Conservation (phyloP, 768 basidiomycete genomes). For the Symmetrospora coprosmae region DNA sequence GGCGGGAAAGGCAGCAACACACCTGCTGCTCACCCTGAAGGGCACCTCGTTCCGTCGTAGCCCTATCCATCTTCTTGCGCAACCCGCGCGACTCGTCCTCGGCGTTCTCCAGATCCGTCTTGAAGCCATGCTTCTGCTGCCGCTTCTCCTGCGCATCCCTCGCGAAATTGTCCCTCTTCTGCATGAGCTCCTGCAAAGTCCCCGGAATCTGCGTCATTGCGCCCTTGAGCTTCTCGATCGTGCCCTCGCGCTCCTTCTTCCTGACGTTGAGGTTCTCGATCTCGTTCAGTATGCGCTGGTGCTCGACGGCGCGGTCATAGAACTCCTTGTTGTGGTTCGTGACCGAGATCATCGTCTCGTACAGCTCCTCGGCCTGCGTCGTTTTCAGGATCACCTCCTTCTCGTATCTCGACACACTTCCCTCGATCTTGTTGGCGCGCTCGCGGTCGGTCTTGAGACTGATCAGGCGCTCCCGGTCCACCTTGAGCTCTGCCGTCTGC, state of each 20-base stretch:
- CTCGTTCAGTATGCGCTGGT: conserved; percentile 21
- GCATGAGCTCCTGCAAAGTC: conserved; percentile 32
- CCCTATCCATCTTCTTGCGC: neutral
- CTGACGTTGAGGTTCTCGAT: conserved; percentile 44
- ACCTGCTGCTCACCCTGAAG: conserved; percentile 56
- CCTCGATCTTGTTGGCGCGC: conserved; percentile 58
- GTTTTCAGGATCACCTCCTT: conserved; percentile 55
- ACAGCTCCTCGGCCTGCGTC: conserved; percentile 56
- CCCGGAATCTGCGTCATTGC: conserved; percentile 3
- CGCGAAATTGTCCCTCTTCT: conserved; percentile 18
- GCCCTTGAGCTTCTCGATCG: conserved; percentile 29
- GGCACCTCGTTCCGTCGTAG: conserved; percentile 42
- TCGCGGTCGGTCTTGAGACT: conserved; percentile 65
- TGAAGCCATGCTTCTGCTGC: conserved; percentile 45
- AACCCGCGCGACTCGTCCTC: conserved; percentile 22
- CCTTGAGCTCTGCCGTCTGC: conserved; percentile 72
- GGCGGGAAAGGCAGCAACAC: neutral
- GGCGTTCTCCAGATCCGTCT: conserved; percentile 45
- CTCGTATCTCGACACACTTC: conserved; percentile 41
- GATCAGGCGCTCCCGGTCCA: conserved; percentile 73
- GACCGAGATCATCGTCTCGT: conserved; percentile 51
- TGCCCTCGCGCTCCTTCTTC: conserved; percentile 46
- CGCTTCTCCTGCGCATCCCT: conserved; percentile 39
- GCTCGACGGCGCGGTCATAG: conserved; percentile 51
- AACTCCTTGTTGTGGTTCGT: conserved; percentile 46